phyloP scores from a whole-genome alignment of 2,329 filamentous ascomycete genomes.

The Phoma sp. region DNA sequence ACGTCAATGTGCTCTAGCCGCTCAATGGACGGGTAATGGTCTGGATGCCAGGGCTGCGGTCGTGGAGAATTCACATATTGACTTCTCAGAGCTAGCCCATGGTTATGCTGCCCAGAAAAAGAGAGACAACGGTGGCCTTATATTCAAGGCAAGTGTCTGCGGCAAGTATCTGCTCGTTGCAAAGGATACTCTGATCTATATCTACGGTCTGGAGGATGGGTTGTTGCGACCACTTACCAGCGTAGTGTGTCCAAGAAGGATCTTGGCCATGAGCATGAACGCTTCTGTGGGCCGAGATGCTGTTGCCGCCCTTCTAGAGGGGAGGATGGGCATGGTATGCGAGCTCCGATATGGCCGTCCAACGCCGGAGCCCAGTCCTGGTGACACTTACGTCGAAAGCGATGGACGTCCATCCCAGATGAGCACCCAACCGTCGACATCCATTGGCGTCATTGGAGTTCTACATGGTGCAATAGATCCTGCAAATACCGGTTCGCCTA shows the following conservation, averaged over 20 bases:
- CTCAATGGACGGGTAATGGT: constrained; percentile 49
- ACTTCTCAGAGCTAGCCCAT: constrained; percentile 45
- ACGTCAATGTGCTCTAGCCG: constrained; percentile 57
- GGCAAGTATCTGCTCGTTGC: constrained; percentile 64
- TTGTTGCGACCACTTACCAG: constrained; percentile 57
- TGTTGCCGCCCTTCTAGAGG: constrained; percentile 65
- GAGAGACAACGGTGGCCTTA: constrained; percentile 35
- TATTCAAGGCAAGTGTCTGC: constrained; percentile 64
- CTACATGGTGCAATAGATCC: constrained; percentile 9
- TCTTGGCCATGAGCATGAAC: constrained; percentile 69
- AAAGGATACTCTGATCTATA: constrained; percentile 60
- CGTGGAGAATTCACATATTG: constrained; percentile 32
- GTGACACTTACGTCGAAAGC: constrained; percentile 21
- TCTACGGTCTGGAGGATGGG: constrained; percentile 58
- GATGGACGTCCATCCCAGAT: constrained; percentile 13
- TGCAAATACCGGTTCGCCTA: constrained; percentile 7
- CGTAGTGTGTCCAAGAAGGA: constrained; percentile 63
- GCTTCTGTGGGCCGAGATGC: constrained; percentile 62
- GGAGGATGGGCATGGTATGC: constrained; percentile 66
- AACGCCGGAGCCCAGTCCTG: background rate
- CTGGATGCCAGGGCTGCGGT: constrained; percentile 23
- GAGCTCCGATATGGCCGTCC: constrained; percentile 47
- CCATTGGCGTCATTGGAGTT: constrained; percentile 18
- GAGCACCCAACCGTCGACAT: constrained; percentile 16
- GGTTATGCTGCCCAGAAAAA: constrained; percentile 23